A percentile compares a stretch with the other conserved stretches of the same genome.
Evolutionary conservation across 208 protist species (phyloP).

Genomic region (Strigomonas culicis): DNA sequence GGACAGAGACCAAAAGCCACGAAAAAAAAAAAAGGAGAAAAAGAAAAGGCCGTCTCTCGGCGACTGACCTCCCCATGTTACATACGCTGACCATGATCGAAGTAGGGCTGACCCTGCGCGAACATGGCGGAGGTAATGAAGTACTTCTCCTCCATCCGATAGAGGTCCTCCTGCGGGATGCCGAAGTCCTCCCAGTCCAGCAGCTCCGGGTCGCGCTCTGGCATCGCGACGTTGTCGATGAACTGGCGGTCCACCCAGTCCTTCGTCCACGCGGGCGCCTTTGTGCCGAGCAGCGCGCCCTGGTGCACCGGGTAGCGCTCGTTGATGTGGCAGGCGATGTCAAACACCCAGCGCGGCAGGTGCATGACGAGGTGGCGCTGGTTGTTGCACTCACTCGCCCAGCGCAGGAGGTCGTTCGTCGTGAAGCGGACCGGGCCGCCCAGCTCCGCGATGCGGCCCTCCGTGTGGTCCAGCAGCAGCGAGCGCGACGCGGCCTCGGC

Average conservation of each 20-base stretch:
- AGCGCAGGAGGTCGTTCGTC: constrained; percentile 85
- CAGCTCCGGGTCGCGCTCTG: constrained; percentile 85
- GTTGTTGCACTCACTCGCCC: constrained; percentile 83
- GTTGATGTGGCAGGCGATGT: constrained; percentile 64
- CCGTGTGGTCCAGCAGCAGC: constrained; percentile 84
- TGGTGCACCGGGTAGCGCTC: constrained; percentile 77
- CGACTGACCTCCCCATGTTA: constrained; percentile 15
- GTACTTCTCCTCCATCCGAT: constrained; percentile 90
- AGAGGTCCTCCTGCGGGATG: constrained; percentile 87
- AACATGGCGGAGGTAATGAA: constrained; percentile 87
- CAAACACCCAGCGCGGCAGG: constrained; percentile 69
- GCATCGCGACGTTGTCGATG: constrained; percentile 86
- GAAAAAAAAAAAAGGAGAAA: constrained; percentile 3
- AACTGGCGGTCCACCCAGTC: constrained; percentile 89
- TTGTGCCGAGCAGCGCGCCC: constrained; percentile 65
- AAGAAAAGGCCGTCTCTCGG: neutral
- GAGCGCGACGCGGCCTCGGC: constrained; percentile 79
- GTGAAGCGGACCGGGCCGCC: constrained; percentile 88
- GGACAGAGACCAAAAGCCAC: neutral
- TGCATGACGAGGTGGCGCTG: constrained; percentile 60
- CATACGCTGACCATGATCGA: constrained; percentile 66
- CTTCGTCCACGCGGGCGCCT: constrained; percentile 76
- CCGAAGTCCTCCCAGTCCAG: constrained; percentile 92
- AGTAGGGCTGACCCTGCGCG: constrained; percentile 65
- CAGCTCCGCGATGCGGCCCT: constrained; percentile 90